Base-by-base conservation (phyloP, 2,329 filamentous ascomycete genomes). In the Calonectria hongkongensis region DNA sequence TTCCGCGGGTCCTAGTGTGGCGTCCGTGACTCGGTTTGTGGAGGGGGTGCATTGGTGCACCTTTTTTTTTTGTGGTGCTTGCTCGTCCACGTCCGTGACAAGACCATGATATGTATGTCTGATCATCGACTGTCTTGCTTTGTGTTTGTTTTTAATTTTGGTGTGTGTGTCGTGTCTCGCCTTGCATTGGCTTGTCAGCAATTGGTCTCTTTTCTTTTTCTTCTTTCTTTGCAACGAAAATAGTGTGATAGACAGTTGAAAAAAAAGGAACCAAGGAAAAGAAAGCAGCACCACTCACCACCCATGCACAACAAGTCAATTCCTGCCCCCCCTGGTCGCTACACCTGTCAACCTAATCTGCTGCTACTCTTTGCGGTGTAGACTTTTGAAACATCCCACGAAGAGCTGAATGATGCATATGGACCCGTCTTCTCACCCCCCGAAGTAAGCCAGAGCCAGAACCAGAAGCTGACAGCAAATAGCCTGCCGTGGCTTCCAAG, bases 1-100 rank as follows among this genome's bases (percentile, higher is more conserved):
- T 79, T 79, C 77, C 77, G 76, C 77, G 66, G 76, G 74, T 63
- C 65, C 51, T 63, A 63, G 58, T 33, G 58, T 63, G 58, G 58
- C 58, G 58, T 47, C 54, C 54, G 54, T 60, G 54, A 60, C 54
- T 60, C 41, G 58, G 39, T 41, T 43, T 63, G 58, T 16, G 39
- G 58, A 63, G 41, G 18, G 58, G 45, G 58, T 63, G 58, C 58
- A 63, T 63, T 63, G 36, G 58, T 45, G 39, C 16, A n/a, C 28
- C 30, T 62, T 43, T 62, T 63, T 47, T 62, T 47, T 63, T 58
- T 36, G 18, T 33, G 39, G 25, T 63, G 39, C 41, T 63, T 25
- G 36, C 33, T 41, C 33, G 54, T 39, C 54, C 54, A 60, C 54
- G 13, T 60, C 33, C 54, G 36, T 21, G 54, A 36, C 54, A 25